phyloP scores from a whole-genome alignment of 2,329 filamentous ascomycete genomes.

The Sclerotinia borealis region DNA sequence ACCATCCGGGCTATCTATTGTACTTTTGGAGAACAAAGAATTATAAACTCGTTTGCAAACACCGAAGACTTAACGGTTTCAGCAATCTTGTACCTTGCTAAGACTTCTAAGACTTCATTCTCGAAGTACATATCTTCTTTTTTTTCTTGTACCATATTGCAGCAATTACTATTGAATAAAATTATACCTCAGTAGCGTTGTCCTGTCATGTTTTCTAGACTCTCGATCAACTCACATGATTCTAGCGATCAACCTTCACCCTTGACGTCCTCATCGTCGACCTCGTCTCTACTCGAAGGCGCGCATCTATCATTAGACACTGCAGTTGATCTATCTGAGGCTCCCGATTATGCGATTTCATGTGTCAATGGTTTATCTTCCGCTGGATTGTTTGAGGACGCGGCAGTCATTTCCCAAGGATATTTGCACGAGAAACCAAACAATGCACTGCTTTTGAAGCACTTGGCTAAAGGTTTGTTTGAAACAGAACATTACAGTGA shows the following conservation, averaged over 20 bases:
- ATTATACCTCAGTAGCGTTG: not conserved
- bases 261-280: not conserved
- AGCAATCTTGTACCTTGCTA: not conserved
- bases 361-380: not conserved
- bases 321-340: not conserved
- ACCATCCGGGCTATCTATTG: not conserved
- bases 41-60: not conserved
- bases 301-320: not conserved
- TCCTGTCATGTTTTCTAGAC: not conserved
- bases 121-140: not conserved
- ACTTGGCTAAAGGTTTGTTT: conserved; percentile 1
- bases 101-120: not conserved
- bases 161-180: not conserved
- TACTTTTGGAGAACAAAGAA: not conserved
- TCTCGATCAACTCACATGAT: conserved; percentile 4
- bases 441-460: not conserved
- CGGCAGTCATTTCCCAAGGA: not conserved
- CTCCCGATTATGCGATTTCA: not conserved
- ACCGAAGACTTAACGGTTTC: not conserved
- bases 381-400: not conserved
- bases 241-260: not conserved
- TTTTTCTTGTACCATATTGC: too few species aligned
- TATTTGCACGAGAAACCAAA: conserved; percentile 6
- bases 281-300: not conserved
- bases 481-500: conserved; percentile 3